phyloP scores from a whole-genome alignment of 1,284 basidiomycete species.

The Ustilago xerochloae region DNA sequence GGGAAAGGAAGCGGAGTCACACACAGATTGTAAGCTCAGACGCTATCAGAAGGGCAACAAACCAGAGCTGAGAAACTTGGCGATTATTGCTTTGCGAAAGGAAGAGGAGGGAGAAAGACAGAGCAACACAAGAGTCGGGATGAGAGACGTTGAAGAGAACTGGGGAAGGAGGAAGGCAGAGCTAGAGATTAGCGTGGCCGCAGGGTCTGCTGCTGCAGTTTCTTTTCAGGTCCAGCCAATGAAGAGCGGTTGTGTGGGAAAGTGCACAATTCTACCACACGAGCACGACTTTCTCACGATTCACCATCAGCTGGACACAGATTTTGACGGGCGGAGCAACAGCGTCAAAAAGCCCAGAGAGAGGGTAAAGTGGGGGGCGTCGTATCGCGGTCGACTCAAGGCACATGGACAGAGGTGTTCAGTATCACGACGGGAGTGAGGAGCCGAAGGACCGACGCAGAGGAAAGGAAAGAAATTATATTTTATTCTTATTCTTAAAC shows the following conservation, averaged over 20 bases:
- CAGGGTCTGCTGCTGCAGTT: not conserved
- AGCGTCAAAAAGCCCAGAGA: too few relatives aligned
- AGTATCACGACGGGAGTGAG: too few relatives aligned
- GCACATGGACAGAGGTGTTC: too few relatives aligned
- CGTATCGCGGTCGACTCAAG: too few relatives aligned
- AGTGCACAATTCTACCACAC: not conserved
- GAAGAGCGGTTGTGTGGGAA: not conserved
- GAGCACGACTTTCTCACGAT: not conserved
- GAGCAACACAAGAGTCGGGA: not conserved
- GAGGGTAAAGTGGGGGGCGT: too few relatives aligned
- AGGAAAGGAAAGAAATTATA: too few relatives aligned
- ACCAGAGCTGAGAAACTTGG: constrained; percentile 4
- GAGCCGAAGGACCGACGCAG: too few relatives aligned
- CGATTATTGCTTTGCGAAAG: not conserved
- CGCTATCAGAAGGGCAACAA: not conserved
- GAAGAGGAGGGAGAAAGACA: not conserved
- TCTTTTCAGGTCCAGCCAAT: not conserved
- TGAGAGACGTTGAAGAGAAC: not conserved
- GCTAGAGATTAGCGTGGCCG: not conserved
- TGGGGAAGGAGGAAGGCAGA: not conserved
- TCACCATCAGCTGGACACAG: not conserved
- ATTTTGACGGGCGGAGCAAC: not conserved
- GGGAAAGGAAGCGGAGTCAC: not conserved
- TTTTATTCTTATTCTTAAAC: too few relatives aligned
- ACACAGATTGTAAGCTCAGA: not conserved